Evolutionary conservation across 306 rosid species (phyloP).

Genomic region (Sicyos baderoa): DNA sequence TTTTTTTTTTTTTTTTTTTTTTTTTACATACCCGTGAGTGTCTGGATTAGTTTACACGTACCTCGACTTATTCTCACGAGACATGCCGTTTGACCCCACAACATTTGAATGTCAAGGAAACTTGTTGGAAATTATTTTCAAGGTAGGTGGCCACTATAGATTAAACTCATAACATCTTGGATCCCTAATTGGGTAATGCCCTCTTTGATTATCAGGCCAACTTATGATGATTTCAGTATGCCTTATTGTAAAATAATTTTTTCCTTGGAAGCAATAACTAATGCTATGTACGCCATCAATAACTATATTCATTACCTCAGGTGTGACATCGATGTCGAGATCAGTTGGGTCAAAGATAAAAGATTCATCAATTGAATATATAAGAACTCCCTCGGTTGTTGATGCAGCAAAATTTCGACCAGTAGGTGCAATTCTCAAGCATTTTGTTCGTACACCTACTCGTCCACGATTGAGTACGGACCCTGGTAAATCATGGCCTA

Average conservation of each 20-base stretch:
- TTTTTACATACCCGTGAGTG: no score
- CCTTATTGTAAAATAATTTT: background rate
- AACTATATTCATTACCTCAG: constrained; percentile 48
- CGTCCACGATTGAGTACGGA: constrained; percentile 78
- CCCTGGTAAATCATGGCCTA: constrained; percentile 76
- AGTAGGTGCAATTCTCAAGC: constrained; percentile 81
- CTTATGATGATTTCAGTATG: background rate
- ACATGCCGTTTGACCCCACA: no score
- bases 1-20: background rate
- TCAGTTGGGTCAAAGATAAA: constrained; percentile 92
- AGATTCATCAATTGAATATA: constrained; percentile 78
- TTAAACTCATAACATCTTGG: no score
- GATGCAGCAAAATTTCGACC: constrained; percentile 92
- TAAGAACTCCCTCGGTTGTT: constrained; percentile 85
- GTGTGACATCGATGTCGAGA: constrained; percentile 91
- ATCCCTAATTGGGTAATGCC: no score
- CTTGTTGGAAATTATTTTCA: no score
- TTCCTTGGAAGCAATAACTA: background rate
- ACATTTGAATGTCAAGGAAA: no score
- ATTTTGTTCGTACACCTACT: constrained; percentile 67
- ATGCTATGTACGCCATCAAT: background rate
- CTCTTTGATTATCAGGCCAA: no score
- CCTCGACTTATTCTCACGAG: no score
- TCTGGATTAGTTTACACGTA: no score
- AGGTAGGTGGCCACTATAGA: no score